Conservation (phyloP, 2,329 filamentous ascomycete genomes). For the Verticillium nubilum region DNA sequence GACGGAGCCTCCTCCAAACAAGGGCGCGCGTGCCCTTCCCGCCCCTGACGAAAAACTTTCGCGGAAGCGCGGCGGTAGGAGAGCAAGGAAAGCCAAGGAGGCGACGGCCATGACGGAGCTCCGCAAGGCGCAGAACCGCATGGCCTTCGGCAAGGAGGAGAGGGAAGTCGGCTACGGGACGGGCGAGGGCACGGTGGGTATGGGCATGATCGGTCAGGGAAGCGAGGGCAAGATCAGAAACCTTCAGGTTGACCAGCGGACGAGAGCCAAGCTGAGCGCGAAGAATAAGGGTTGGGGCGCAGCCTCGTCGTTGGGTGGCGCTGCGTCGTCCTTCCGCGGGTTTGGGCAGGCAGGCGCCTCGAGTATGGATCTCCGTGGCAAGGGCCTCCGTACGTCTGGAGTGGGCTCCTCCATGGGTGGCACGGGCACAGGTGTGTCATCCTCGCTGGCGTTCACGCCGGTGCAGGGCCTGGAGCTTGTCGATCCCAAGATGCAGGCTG, state of each 20-base stretch:
- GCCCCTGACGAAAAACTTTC: slow-evolving; percentile 94
- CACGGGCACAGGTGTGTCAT: slow-evolving; percentile 68
- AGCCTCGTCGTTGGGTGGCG: slow-evolving; percentile 57
- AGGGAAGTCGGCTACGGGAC: slow-evolving; percentile 86
- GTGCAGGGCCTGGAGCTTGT: slow-evolving; percentile 93
- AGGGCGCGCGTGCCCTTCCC: slow-evolving; percentile 78
- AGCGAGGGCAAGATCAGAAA: slow-evolving; percentile 86
- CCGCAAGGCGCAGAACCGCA: slow-evolving; percentile 90
- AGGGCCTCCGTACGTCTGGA: slow-evolving; percentile 74
- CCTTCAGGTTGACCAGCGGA: slow-evolving; percentile 87
- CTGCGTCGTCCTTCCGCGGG: slow-evolving; percentile 75
- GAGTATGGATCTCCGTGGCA: slow-evolving; percentile 66
- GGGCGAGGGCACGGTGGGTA: slow-evolving; percentile 76
- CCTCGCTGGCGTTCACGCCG: slow-evolving; percentile 86
- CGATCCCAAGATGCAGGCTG: slow-evolving; percentile 84
- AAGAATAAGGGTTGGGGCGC: slow-evolving; percentile 95
- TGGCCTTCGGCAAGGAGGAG: slow-evolving; percentile 95
- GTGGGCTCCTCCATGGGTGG: slow-evolving; percentile 61
- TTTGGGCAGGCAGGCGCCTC: slow-evolving; percentile 62
- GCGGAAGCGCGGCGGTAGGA: slow-evolving; percentile 83
- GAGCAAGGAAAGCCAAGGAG: slow-evolving; percentile 92
- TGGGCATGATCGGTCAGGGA: slow-evolving; percentile 91
- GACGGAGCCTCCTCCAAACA: slow-evolving; percentile 85
- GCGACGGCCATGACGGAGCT: slow-evolving; percentile 95
- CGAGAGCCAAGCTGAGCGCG: slow-evolving; percentile 85